Conservation (phyloP, 371 early-diverging fungal genomes). For the Circinella umbellata region DNA sequence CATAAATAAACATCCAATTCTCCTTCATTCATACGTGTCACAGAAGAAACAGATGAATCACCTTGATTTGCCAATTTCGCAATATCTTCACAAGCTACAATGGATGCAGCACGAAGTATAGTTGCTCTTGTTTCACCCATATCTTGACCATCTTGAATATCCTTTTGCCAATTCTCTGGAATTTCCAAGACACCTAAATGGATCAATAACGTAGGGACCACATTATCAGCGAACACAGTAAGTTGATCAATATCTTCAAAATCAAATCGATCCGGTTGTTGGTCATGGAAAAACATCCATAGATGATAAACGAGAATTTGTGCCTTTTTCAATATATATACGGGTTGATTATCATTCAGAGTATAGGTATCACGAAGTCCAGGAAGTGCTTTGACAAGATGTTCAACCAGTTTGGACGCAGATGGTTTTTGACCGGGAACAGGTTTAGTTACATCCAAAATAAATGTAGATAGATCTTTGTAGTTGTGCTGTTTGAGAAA, state of each 20-base stretch:
- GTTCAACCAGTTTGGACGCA: constrained; percentile 59
- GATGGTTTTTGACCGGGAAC: constrained; percentile 30
- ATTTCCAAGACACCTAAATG: constrained; percentile 59
- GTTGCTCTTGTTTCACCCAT: constrained; percentile 55
- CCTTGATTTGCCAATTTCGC: constrained; percentile 33
- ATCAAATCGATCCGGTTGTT: constrained; percentile 56
- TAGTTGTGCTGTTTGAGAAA: constrained; percentile 61
- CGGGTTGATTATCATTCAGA: constrained; percentile 45
- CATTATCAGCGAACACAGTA: constrained; percentile 79
- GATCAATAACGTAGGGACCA: constrained; percentile 70
- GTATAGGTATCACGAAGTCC: constrained; percentile 67
- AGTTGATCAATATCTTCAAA: constrained; percentile 67
- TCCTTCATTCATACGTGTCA: constrained; percentile 49
- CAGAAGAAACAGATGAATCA: constrained; percentile 14
- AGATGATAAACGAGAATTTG: constrained; percentile 67
- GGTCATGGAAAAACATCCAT: constrained; percentile 48
- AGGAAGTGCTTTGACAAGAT: constrained; percentile 65
- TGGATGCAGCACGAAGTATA: constrained; percentile 71
- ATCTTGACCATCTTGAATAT: constrained; percentile 55
- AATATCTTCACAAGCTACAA: constrained; percentile 70
- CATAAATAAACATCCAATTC: constrained; percentile 73
- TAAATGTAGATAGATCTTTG: constrained; percentile 69
- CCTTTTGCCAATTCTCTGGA: constrained; percentile 55
- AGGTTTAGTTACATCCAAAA: constrained; percentile 65
- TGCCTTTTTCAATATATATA: constrained; percentile 72